phyloP scores from a whole-genome alignment of 768 basidiomycete species.

The Phylloporus sp. region DNA sequence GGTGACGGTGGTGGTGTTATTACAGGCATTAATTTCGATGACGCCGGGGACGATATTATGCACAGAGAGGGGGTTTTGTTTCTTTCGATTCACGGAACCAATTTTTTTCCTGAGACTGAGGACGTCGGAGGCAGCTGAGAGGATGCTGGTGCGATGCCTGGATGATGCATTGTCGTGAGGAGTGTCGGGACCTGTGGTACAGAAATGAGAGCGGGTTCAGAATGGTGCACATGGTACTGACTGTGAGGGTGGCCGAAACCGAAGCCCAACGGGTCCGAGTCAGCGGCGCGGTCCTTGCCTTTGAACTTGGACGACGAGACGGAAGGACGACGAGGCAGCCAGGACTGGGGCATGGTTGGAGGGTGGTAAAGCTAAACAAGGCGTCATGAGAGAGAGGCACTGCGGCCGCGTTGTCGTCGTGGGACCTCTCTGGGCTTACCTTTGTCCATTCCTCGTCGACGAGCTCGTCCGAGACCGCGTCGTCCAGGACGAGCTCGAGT shows the following conservation, averaged over 20 bases:
- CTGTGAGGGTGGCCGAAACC: constrained; percentile 8
- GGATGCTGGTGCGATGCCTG: constrained; percentile 40
- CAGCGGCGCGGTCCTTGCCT: constrained; percentile 16
- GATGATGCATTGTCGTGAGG: constrained; percentile 18
- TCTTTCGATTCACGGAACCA: constrained; percentile 37
- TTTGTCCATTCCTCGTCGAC: constrained; percentile 22
- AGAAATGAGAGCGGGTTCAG: too few relatives aligned
- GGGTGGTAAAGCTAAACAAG: constrained; percentile 13
- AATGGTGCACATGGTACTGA: too few relatives aligned
- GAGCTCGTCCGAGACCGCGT: constrained; percentile 1
- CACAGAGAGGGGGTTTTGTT: constrained; percentile 25
- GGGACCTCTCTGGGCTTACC: constrained; percentile 17
- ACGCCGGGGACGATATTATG: constrained; percentile 55
- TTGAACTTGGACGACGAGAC: constrained; percentile 10
- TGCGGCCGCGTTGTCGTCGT: constrained; percentile 3
- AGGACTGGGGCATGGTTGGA: constrained; percentile 20
- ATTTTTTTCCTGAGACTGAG: constrained; percentile 42
- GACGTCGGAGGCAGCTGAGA: constrained; percentile 52
- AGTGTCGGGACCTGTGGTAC: too few relatives aligned
- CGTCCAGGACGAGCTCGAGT: background rate
- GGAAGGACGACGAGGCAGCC: constrained; percentile 22
- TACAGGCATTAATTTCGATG: constrained; percentile 61
- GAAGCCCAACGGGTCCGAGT: constrained; percentile 4
- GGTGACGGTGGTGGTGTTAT: constrained; percentile 15
- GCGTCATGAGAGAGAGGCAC: too few relatives aligned